Evolutionary conservation across 192 early-diverging fungal species (phyloP), one percentile per base, ranked within the genome.

Genomic region (Chytriomyces sp.): DNA sequence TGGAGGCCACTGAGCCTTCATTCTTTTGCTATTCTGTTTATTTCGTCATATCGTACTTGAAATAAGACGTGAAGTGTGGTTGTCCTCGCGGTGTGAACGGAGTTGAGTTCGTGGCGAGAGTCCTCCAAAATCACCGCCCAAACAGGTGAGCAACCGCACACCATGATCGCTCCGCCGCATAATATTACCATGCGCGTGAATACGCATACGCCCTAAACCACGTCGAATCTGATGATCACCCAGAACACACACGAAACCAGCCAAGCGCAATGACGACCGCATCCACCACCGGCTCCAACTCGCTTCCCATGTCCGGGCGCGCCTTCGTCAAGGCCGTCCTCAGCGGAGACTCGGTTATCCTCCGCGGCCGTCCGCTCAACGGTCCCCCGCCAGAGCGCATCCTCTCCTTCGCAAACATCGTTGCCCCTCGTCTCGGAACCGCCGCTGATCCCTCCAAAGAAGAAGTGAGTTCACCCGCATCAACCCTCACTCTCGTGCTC

Each of bases 331-430:
- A 98, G 78, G 90, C 83, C 36, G 92, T 94, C 22, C 83, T 98
- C 57, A 95, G 93, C 8, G 96, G 95, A 59, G 95, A 98, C 85
- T 92, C 92, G 59, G 83, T 99, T 39, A 86, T 96, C 57, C 85
- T 99, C 28, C 88, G 92, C 41, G 94, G 93, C 39, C 90, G 86
- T 54, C 92, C 92, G 33, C 81, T 83, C 31, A 87, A 87, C 62
- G 92, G 91, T 26, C 94, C 96, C 30, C 93, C 96, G 39, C 84
- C 91, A 0, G 96, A 96, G 75, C 87, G 89, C 52, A 82, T 90
- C n/a, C 76, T 99, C 14, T 91, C 90, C 36, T 85, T 98, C 12
- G 84, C 90, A 49, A 90, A 90, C 77, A 85, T 96, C 53, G 78
- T 89, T 52, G 91, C 96, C 31, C 97, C 96, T 54, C 87, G 91